These are phyloP conservation scores for Thraustochytrium sp. DNA, from an alignment of 352 stramenopile species.

Conservation along the genomic window DNA sequence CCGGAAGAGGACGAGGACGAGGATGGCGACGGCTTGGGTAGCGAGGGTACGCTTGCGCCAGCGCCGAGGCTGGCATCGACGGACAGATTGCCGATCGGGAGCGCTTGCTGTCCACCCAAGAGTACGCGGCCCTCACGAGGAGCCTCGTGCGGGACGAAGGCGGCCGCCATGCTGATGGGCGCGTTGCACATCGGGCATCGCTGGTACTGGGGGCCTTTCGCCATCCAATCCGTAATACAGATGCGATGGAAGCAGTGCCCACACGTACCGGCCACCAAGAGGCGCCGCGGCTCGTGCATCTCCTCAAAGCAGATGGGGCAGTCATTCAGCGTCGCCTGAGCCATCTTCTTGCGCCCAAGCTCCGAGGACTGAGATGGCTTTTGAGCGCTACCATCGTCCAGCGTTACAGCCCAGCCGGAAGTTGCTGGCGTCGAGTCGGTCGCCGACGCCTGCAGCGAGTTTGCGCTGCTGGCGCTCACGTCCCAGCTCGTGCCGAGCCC, in stretches of 20 bases:
- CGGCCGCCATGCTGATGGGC: background rate
- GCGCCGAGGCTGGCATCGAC: background rate
- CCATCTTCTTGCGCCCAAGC: no score
- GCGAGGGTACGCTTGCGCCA: no score
- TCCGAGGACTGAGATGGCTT: no score
- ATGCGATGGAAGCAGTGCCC: background rate
- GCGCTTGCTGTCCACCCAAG: background rate
- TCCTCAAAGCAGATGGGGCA: slow-evolving; percentile 14
- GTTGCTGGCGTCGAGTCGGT: no score
- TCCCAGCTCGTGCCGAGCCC: no score
- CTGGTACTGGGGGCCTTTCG: background rate
- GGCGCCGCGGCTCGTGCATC: background rate
- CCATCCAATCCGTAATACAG: background rate
- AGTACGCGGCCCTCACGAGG: background rate
- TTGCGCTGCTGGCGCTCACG: no score
- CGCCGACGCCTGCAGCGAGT: no score
- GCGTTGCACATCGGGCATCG: background rate
- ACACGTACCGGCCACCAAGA: background rate
- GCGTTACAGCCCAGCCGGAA: no score
- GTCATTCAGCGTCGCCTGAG: background rate
- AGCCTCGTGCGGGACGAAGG: background rate
- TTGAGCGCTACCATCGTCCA: no score
- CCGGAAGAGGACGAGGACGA: no score
- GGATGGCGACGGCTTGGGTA: no score
- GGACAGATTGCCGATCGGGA: background rate